Evolutionary conservation across 768 basidiomycete species (phyloP), one percentile per base, ranked within the genome.

Genomic region (Tricholoma terreum): DNA sequence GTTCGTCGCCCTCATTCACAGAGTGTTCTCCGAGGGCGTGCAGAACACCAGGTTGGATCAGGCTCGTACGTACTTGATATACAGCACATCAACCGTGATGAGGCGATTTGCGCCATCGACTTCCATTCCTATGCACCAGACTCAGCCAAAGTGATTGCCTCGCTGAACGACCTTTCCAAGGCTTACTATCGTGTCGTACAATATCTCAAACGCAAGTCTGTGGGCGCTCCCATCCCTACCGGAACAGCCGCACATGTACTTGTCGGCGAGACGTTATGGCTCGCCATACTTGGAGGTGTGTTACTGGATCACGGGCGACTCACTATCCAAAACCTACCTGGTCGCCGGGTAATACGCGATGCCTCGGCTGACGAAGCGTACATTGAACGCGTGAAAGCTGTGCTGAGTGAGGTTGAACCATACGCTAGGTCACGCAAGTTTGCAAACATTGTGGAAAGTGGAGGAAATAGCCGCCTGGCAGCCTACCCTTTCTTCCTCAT

Each of bases 111-210:
- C 53, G 19, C 56, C 54, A 63, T 70, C 38, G 69, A 70, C 53
- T 69, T 70, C 42, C 65, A 70, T 49, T 69, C 69, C 19, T 70
- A 70, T 46, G 60, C 69, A 1, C 61, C 61, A 3, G 43, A 62
- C 1, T 15, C 35, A 6, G 48, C 59, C 36, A 69, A 68, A 55
- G 67, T 70, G 12, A 58, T 60, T 34, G 66, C 66, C 11, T 58
- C 67, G 11, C 61, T 69, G 30, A 51, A 50, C 22, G 66, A 69
- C 42, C 55, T 67, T 12, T 65, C 65, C 9, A 49, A 60, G 33
- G 58, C 68, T 6, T 69, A 69, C 51, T 69, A 57, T 40, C 56
- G 59, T 21, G 65, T 69, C 42, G 62, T 61, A 2, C 65, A 65
- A 30, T 59, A 67, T 43, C 55, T 69, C 40, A 66, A 67, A 35